These are phyloP conservation scores for Balamuthia mandrillaris DNA, from an alignment of 208 protist genomes.

Conservation along the genomic window DNA sequence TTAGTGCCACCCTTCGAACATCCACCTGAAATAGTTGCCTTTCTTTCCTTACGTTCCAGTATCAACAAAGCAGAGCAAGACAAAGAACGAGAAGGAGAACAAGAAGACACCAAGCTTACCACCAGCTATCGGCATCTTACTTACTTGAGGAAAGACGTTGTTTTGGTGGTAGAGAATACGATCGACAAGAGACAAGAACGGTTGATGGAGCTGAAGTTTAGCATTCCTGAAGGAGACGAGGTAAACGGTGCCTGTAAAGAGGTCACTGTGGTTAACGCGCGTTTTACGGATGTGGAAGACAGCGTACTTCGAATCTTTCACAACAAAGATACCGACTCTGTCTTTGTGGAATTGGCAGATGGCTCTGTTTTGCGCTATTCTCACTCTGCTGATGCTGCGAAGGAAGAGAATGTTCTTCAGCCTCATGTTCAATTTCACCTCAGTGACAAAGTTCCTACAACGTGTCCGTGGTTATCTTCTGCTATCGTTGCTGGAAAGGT, in stretches of 20 bases:
- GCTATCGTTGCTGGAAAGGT: neutral
- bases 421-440: conserved; percentile 30
- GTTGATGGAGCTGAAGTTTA: neutral
- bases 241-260: neutral
- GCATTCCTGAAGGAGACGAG: neutral
- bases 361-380: neutral
- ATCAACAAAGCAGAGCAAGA: neutral
- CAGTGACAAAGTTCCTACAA: too few species aligned
- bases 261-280: neutral
- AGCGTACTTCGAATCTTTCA: conserved; percentile 16
- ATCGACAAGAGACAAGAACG: neutral
- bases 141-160: neutral
- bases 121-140: neutral
- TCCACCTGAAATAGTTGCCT: neutral
- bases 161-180: conserved; percentile 16
- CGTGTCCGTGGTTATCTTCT: conserved; percentile 15
- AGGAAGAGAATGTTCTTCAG: neutral
- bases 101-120: too few species aligned
- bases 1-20: neutral
- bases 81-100: neutral
- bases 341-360: conserved; percentile 1
- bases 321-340: conserved; percentile 16
- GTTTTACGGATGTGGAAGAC: neutral
- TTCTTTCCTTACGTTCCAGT: neutral
- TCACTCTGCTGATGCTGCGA: too few species aligned